These are phyloP conservation scores for Botryobasidium botryosum DNA, from an alignment of 768 basidiomycete species.

Conservation along the genomic window DNA sequence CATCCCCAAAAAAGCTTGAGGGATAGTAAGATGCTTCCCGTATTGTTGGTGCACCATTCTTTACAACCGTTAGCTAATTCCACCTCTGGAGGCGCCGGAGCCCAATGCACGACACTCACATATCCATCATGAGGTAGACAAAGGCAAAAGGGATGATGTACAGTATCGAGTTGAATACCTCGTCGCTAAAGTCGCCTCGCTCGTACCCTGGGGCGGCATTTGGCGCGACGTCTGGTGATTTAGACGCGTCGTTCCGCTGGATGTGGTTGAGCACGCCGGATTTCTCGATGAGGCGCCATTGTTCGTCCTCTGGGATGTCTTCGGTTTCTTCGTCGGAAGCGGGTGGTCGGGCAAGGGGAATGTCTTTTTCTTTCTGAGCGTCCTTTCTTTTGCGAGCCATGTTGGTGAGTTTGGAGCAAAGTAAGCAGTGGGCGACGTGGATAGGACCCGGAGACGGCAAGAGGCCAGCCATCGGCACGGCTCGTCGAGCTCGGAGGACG, in stretches of 20 bases:
- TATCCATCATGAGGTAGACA: constrained; percentile 65
- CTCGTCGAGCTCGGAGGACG: too few species aligned
- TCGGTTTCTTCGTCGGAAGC: too few species aligned
- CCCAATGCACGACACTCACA: constrained; percentile 32
- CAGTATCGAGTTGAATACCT: constrained; percentile 48
- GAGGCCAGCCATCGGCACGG: too few species aligned
- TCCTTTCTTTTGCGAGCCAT: too few species aligned
- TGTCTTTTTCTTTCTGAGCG: too few species aligned
- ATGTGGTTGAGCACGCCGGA: constrained; percentile 1
- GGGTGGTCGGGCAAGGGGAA: too few species aligned
- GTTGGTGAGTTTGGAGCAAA: too few species aligned
- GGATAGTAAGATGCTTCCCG: constrained; percentile 35
- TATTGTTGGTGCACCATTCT: constrained; percentile 73
- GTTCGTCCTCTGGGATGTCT: constrained; percentile 3
- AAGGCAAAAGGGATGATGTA: constrained; percentile 61
- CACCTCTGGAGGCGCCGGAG: background rate
- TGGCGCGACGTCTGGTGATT: too few species aligned
- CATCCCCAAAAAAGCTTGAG: constrained; percentile 38
- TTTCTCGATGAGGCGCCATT: constrained; percentile 1
- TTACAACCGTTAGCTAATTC: constrained; percentile 6
- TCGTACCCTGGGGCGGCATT: too few species aligned
- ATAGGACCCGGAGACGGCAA: too few species aligned
- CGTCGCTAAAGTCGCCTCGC: constrained; percentile 28
- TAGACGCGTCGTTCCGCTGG: background rate
- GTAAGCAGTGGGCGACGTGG: too few species aligned